These are phyloP conservation scores for Amanita molliuscula DNA, from an alignment of 768 basidiomycete genomes.

Conservation along the genomic window DNA sequence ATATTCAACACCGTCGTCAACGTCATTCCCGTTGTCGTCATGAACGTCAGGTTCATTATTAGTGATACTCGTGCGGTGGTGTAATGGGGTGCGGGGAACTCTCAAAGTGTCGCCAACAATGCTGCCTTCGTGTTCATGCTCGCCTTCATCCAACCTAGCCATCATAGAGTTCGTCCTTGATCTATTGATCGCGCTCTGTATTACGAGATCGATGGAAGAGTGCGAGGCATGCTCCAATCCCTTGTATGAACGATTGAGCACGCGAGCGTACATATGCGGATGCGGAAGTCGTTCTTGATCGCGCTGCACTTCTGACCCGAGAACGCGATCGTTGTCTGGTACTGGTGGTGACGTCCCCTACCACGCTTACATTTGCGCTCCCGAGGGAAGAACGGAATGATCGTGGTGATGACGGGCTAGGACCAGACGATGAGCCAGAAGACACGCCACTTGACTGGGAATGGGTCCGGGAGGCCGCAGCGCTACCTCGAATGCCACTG, in stretches of 20 bases:
- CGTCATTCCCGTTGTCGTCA: constrained; percentile 11
- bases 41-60: constrained; percentile 14
- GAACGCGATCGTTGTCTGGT: constrained; percentile 11
- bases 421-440: constrained; percentile 19
- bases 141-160: constrained; percentile 53
- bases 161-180: constrained; percentile 49
- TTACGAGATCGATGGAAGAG: constrained; percentile 47
- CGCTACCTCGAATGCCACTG: constrained; percentile 14
- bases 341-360: constrained; percentile 1
- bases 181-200: constrained; percentile 21
- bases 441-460: constrained; percentile 22
- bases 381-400: constrained; percentile 23
- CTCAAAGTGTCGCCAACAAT: constrained; percentile 3
- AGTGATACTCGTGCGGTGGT: constrained; percentile 9
- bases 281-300: constrained; percentile 20
- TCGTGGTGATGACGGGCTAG: constrained; percentile 32
- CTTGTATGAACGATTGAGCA: constrained; percentile 58
- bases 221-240: constrained; percentile 50
- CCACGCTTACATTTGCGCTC: constrained; percentile 6
- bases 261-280: constrained; percentile 44
- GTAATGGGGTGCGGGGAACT: neutral
- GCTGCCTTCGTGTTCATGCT: constrained; percentile 6
- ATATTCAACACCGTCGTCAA: constrained; percentile 10
- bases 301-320: constrained; percentile 25
- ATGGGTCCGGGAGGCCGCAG: constrained; percentile 19